Conservation (phyloP, 2,329 filamentous ascomycete species). For the Colletotrichum magnum region DNA sequence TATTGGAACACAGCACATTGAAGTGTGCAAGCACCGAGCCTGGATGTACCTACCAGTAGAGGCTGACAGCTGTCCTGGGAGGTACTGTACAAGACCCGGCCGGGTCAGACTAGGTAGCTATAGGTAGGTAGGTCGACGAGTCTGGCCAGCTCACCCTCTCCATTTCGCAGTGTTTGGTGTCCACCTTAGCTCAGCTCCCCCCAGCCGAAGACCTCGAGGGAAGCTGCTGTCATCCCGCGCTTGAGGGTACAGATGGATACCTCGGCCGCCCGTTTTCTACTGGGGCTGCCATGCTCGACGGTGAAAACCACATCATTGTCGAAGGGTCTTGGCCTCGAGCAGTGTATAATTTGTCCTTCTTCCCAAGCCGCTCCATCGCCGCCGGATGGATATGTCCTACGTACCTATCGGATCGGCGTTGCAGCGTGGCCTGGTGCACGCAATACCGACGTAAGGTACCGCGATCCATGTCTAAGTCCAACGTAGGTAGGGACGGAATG, state of each 20-base stretch:
- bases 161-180: too few relatives aligned
- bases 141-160: too few relatives aligned
- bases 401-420: conserved; percentile 24
- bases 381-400: neutral
- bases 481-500: too few relatives aligned
- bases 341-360: conserved; percentile 5
- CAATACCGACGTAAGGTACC: too few relatives aligned
- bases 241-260: conserved; percentile 11
- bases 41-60: too few relatives aligned
- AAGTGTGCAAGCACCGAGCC: neutral
- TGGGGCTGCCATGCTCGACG: neutral
- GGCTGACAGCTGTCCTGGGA: too few relatives aligned
- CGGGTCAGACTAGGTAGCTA: too few relatives aligned
- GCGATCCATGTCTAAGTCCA: too few relatives aligned
- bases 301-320: too few relatives aligned
- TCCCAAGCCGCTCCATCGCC: neutral
- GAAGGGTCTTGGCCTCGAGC: neutral
- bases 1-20: neutral
- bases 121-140: too few relatives aligned
- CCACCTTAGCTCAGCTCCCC: too few relatives aligned
- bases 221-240: neutral
- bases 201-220: neutral
- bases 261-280: conserved; percentile 20
- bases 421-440: neutral
- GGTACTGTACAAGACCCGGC: too few relatives aligned